A percentile compares a stretch with the other conserved stretches of the same genome.
phyloP scores from a whole-genome alignment of 140 eudicot genomes.

The Senecio squalidus region DNA sequence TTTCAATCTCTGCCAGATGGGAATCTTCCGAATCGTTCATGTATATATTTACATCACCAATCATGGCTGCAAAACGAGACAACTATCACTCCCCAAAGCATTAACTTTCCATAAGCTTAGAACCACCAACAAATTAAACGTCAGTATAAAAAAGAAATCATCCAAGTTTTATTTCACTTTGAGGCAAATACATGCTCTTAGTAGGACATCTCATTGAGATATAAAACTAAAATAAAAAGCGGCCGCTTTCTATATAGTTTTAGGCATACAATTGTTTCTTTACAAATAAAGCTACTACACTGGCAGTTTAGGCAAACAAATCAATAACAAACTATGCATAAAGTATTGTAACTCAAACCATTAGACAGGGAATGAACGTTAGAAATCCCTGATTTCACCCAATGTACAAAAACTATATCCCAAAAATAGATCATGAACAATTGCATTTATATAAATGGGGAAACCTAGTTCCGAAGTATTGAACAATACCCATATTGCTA shows the following conservation, averaged over 20 bases:
- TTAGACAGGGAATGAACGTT: too few relatives aligned
- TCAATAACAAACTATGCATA: neutral
- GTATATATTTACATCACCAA: slow-evolving; percentile 89
- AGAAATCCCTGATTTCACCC: too few relatives aligned
- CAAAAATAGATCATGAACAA: too few relatives aligned
- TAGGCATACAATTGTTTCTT: neutral
- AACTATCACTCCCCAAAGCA: neutral
- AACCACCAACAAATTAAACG: neutral
- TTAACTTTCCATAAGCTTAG: neutral
- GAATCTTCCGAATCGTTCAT: slow-evolving; percentile 87
- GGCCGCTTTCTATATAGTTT: neutral
- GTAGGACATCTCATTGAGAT: neutral
- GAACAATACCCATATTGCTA: too few relatives aligned
- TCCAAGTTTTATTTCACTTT: neutral
- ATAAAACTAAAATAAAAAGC: too few relatives aligned
- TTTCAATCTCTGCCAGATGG: slow-evolving; percentile 75
- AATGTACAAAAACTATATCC: too few relatives aligned
- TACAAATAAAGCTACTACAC: neutral
- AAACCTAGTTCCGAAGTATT: too few relatives aligned
- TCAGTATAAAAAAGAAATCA: neutral
- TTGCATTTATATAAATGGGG: too few relatives aligned
- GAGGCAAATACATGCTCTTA: neutral
- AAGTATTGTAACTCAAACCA: neutral
- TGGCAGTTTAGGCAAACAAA: neutral
- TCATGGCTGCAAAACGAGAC: slow-evolving; percentile 62